Evolutionary conservation across 768 basidiomycete species (phyloP).

Genomic region (Suillus luteus): DNA sequence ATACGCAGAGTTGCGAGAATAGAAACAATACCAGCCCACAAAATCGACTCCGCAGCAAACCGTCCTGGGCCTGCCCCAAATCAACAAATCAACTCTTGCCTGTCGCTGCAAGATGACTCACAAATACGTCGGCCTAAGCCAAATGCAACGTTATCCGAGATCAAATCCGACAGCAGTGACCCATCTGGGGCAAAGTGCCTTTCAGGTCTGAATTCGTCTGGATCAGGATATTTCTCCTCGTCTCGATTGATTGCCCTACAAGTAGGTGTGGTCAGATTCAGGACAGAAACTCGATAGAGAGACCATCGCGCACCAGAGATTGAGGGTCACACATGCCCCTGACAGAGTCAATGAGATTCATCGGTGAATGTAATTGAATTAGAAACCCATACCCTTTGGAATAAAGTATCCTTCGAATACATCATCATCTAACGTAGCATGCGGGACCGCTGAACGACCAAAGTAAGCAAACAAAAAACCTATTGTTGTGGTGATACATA

Average conservation of each 20-base stretch:
- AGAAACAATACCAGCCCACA: constrained; percentile 13
- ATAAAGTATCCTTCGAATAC: constrained; percentile 49
- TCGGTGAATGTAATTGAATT: background rate
- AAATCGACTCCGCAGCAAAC: constrained; percentile 10
- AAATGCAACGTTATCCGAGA: constrained; percentile 6
- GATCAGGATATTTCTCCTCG: constrained; percentile 28
- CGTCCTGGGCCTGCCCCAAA: constrained; percentile 12
- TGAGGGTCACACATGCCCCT: constrained; percentile 27
- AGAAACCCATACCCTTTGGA: constrained; percentile 44
- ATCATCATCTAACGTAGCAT: constrained; percentile 39
- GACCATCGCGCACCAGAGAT: constrained; percentile 19
- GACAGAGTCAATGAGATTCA: background rate
- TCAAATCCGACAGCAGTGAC: background rate
- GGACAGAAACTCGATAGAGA: background rate
- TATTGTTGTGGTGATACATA: constrained; percentile 9
- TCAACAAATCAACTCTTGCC: background rate
- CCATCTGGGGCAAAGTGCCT: constrained; percentile 29
- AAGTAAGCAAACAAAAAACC: too few species aligned
- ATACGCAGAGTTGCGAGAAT: constrained; percentile 26
- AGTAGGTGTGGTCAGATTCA: background rate
- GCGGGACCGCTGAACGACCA: constrained; percentile 28
- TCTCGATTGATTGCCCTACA: constrained; percentile 27
- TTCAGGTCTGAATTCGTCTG: constrained; percentile 37
- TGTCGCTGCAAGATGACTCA: background rate
- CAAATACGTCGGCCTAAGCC: constrained; percentile 15